phyloP scores from a whole-genome alignment of 1,139 yeast species.

The Saccharomyces hybrid region DNA sequence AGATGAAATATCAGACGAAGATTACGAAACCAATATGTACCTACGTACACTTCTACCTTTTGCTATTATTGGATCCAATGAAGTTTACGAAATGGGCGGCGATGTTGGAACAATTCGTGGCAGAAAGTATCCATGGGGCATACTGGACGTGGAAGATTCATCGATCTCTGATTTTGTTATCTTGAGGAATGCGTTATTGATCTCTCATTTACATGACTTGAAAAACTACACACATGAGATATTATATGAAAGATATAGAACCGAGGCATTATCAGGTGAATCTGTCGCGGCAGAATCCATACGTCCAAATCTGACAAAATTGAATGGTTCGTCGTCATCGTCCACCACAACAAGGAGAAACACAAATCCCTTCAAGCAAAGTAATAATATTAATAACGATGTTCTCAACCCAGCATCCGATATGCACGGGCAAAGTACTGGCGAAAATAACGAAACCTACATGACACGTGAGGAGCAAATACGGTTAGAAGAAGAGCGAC shows the following conservation, averaged over 20 bases:
- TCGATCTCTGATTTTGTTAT: conserved; percentile 77
- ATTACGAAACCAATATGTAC: conserved; percentile 72
- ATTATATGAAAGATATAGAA: conserved; percentile 86
- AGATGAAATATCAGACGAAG: conserved; percentile 61
- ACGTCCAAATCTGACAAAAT: not conserved
- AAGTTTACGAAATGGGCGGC: conserved; percentile 42
- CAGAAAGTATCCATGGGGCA: conserved; percentile 93
- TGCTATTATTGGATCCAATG: conserved; percentile 75
- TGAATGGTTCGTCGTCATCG: conserved; percentile 8
- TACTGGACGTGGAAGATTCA: conserved; percentile 81
- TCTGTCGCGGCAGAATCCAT: conserved; percentile 1
- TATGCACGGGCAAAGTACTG: conserved; percentile 12
- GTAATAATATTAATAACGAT: conserved; percentile 2
- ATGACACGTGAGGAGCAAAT: conserved; percentile 73
- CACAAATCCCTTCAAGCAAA: conserved; percentile 1
- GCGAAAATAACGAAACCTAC: conserved; percentile 36
- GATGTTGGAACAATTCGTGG: conserved; percentile 65
- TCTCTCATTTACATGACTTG: conserved; percentile 89
- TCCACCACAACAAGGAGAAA: conserved; percentile 9
- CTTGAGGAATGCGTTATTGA: conserved; percentile 73
- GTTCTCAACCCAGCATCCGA: conserved; percentile 3
- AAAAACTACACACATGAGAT: conserved; percentile 91
- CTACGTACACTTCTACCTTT: conserved; percentile 76
- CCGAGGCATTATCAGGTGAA: conserved; percentile 68
- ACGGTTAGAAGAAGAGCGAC: conserved; percentile 70